These are phyloP conservation scores for Posidonia oceanica DNA, from an alignment of 116 monocot species.

Conservation along the genomic window DNA sequence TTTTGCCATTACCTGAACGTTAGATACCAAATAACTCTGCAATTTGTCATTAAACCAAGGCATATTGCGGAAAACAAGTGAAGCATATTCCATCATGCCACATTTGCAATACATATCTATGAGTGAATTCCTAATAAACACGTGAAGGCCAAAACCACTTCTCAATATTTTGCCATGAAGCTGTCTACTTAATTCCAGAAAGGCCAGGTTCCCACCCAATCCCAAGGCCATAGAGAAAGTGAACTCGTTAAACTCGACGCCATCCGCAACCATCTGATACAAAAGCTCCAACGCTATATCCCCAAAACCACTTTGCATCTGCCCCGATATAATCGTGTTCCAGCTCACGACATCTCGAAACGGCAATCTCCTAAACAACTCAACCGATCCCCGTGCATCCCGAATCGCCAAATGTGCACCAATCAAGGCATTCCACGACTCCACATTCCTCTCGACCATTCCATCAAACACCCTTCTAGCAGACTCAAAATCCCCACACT, in stretches of 20 bases:
- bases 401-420: constrained; percentile 26
- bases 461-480: constrained; percentile 29
- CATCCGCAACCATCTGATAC: constrained; percentile 32
- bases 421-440: constrained; percentile 75
- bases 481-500: constrained; percentile 26
- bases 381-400: constrained; percentile 33
- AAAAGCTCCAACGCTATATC: constrained; percentile 34
- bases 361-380: constrained; percentile 41
- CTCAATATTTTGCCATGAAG: constrained; percentile 44
- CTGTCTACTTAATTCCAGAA: constrained; percentile 45
- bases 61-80: constrained; percentile 22
- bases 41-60: constrained; percentile 4
- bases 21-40: neutral
- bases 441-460: constrained; percentile 38
- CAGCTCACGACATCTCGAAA: constrained; percentile 50
- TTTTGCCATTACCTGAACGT: constrained; percentile 5
- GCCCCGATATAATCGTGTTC: constrained; percentile 70
- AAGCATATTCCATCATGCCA: constrained; percentile 32
- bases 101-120: constrained; percentile 93
- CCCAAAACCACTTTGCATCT: constrained; percentile 32
- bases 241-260: constrained; percentile 35
- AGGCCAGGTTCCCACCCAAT: constrained; percentile 31
- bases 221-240: constrained; percentile 54
- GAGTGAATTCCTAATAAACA: constrained; percentile 45
- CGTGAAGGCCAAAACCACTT: constrained; percentile 25